Evolutionary conservation across 2,329 filamentous ascomycete genomes (phyloP), one percentile per base, ranked within the genome.

Genomic region (Westerdykella sp.): DNA sequence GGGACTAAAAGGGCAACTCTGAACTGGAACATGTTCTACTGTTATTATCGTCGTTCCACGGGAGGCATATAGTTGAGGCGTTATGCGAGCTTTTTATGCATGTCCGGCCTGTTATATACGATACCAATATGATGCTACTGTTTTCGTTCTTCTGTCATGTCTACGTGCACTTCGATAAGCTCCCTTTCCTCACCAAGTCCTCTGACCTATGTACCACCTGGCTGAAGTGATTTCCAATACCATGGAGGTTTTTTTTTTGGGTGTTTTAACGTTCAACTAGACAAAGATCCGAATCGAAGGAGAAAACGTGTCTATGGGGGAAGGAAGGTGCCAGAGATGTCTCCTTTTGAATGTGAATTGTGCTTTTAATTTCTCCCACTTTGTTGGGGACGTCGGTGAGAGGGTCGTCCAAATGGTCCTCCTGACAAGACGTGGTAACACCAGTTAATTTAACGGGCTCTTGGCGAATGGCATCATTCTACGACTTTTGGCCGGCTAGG

Each of bases 221-320:
- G 40, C 62, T 80, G 54, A 80, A 80, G 16, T 79, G 74, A 51
- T 75, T 77, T 15, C 77, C 77, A 28, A 77, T 37, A 80, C 65
- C 0, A 68, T 55, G 3, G 56, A 62, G 6, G 63, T 63, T 44
- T 67, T 64, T 50, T 55, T 14, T 7, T 2, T 44, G 21, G 5
- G 9, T 5, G 16, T 40, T 7, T 7, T 21, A 9, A 13, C 7
- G 42, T 14, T 14, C n/a, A 35, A 18, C 14, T 12, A 10, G 35
- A 31, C 21, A 21, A 4, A 21, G 18, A 21, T 4, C 3, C 18
- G 18, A 21, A 21, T 6, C 18, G 18, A 21, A 6, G 18, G 18
- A 21, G 18, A 21, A 3, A 21, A 21, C 18, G 6, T 21, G 39
- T 15, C 28, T 4, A 22, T 15, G 22, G 10, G 15, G 28, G n/a